A percentile compares a stretch with the other conserved stretches of the same genome.
Conservation (phyloP, 306 rosid species). For the Rosa chinensis region DNA sequence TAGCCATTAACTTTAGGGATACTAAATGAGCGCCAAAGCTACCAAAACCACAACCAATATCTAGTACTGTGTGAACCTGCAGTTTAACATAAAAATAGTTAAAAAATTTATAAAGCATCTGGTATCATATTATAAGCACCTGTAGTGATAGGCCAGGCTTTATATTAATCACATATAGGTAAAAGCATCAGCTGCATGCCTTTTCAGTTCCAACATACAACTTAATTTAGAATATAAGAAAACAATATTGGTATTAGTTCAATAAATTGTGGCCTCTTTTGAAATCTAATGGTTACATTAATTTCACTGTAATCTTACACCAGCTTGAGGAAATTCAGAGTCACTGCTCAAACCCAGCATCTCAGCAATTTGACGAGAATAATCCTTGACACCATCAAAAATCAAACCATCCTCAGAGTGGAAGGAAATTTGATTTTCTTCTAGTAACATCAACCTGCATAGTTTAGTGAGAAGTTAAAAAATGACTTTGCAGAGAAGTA, state of each 20-base stretch:
- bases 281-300: slow-evolving; percentile 19
- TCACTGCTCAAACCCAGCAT: slow-evolving; percentile 92
- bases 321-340: slow-evolving; percentile 75
- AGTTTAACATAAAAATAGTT: slow-evolving; percentile 26
- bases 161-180: neutral
- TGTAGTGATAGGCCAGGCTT: neutral
- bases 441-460: slow-evolving; percentile 85
- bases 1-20: slow-evolving; percentile 77
- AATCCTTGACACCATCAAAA: slow-evolving; percentile 90
- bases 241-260: neutral
- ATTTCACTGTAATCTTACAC: slow-evolving; percentile 50
- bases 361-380: slow-evolving; percentile 89
- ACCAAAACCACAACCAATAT: slow-evolving; percentile 96
- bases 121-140: neutral
- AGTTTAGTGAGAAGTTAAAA: slow-evolving; percentile 16
- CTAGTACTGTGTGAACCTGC: slow-evolving; percentile 80
- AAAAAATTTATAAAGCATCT: neutral
- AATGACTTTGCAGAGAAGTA: slow-evolving; percentile 8
- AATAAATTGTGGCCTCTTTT: slow-evolving; percentile 18
- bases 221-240: neutral
- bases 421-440: slow-evolving; percentile 97
- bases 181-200: neutral
- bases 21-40: slow-evolving; percentile 95
- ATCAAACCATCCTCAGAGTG: slow-evolving; percentile 89
- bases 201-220: neutral